Percentiles rank a stretch among this genome's conserved stretches.
phyloP scores from a whole-genome alignment of 768 basidiomycete genomes.

The Steccherinum ochraceum region DNA sequence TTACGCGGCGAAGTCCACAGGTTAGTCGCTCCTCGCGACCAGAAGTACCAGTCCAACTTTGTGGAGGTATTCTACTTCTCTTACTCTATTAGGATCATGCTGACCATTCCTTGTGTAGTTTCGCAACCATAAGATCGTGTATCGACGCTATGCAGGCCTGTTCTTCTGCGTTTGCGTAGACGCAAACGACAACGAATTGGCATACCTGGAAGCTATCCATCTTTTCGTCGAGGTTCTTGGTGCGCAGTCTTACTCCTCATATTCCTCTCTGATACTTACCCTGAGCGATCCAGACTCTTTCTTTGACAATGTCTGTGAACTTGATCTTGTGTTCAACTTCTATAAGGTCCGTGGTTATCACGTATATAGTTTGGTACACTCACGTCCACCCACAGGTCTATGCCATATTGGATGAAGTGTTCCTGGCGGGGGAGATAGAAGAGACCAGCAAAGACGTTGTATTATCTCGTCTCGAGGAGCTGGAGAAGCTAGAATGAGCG shows the following conservation, averaged over 20 bases:
- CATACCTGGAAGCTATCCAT: slow-evolving; percentile 96
- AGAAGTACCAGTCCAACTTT: slow-evolving; percentile 99
- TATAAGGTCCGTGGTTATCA: slow-evolving; percentile 64
- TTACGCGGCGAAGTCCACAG: slow-evolving; percentile 95
- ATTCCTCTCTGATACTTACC: not conserved
- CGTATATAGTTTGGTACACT: not conserved
- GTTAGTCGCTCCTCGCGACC: slow-evolving; percentile 91
- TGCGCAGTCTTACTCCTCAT: slow-evolving; percentile 29
- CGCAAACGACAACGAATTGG: slow-evolving; percentile 96
- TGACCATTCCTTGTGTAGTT: slow-evolving; percentile 48
- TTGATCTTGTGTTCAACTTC: slow-evolving; percentile 98
- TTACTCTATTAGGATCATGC: not conserved
- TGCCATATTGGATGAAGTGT: slow-evolving; percentile 96
- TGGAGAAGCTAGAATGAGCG: slow-evolving; percentile 83
- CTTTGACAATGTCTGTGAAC: slow-evolving; percentile 98
- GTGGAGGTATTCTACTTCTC: slow-evolving; percentile 70
- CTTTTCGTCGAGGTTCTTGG: slow-evolving; percentile 97
- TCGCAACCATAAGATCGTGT: slow-evolving; percentile 96
- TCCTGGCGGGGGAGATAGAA: slow-evolving; percentile 96
- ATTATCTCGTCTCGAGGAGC: slow-evolving; percentile 77
- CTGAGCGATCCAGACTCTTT: slow-evolving; percentile 70
- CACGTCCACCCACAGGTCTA: slow-evolving; percentile 62
- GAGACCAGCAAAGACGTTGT: slow-evolving; percentile 98
- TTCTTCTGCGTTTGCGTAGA: slow-evolving; percentile 99
- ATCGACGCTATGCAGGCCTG: slow-evolving; percentile 92